Base-by-base conservation (phyloP, 1,284 basidiomycete species). In the Sphaerobolus stellatus region DNA sequence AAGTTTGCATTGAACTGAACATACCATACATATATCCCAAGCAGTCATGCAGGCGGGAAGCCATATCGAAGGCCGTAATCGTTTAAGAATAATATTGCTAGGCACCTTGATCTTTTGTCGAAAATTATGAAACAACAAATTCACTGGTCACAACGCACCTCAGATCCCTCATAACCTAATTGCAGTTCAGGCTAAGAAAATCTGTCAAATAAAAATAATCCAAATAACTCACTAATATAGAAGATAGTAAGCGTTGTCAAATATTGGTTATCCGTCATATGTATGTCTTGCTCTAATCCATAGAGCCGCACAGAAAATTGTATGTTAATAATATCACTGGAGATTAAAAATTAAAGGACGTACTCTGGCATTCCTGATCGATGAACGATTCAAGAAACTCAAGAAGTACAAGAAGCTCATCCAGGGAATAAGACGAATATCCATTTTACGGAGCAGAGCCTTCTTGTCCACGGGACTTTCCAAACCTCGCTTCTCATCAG, bases 361-460 rank as follows among this genome's bases (percentile, higher is more conserved):
- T 20, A 81, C 79, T 68, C 79, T 79, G 7, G 86, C 84, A 63
- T 86, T 86, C 54, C 80, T 84, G 61, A 87, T 81, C 51, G 79
- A 85, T 47, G 83, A 79, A 61, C 84, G 74, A 64, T 88, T 84
- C 50, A 82, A 66, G 58, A 78, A 81, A 58, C 78, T 83, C 58
- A 87, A 71, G 22, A 88, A 74, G 67, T 88, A 88, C 22, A 88
- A 68, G 11, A 86, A 61, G 20, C 77, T 71, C 41, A 83, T 63
- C 80, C 81, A 84, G 27, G 82, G 81, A 40, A 84, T 70, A 41
- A 83, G 69, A 59, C 71, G 73, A 52, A 78, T 38, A 61, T 83
- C 82, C 54, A 83, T 74, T 62, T 74, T 80, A 45, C 79, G 71
- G 48, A 82, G 65, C 13, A 83, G 68, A 49, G 66, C 72, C 53